These are phyloP conservation scores for Metschnikowia santaceciliae DNA, from an alignment of 805 yeast genomes.

Conservation along the genomic window DNA sequence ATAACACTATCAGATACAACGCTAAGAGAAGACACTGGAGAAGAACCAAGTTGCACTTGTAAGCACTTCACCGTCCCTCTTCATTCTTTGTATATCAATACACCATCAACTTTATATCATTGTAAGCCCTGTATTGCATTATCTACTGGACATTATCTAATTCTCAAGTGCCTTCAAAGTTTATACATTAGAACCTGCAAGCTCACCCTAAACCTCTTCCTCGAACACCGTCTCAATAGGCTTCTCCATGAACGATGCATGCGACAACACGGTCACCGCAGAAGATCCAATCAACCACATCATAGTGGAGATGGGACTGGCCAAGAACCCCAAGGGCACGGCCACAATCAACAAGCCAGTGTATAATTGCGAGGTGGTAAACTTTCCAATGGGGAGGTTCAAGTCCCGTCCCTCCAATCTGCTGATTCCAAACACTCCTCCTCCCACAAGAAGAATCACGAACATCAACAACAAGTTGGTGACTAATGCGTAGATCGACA, in stretches of 20 bases:
- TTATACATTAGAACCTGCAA: background rate
- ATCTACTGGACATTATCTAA: background rate
- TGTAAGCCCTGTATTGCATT: background rate
- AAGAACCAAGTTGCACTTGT: constrained; percentile 97
- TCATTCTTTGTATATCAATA: constrained; percentile 18
- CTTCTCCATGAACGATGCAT: constrained; percentile 89
- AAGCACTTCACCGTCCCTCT: constrained; percentile 32
- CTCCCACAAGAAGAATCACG: constrained; percentile 67
- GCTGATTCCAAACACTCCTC: constrained; percentile 75
- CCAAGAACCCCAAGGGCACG: constrained; percentile 78
- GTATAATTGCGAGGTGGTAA: constrained; percentile 77
- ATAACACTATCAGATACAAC: constrained; percentile 96
- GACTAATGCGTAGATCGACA: constrained; percentile 79
- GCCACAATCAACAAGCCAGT: constrained; percentile 74
- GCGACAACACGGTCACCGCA: constrained; percentile 71
- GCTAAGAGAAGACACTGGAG: constrained; percentile 99
- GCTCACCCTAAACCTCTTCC: constrained; percentile 51
- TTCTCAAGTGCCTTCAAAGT: background rate
- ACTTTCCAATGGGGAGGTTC: constrained; percentile 64
- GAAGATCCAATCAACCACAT: constrained; percentile 92
- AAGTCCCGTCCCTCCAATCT: constrained; percentile 81
- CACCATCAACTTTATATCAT: constrained; percentile 6
- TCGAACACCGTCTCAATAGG: constrained; percentile 94
- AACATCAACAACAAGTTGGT: constrained; percentile 82
- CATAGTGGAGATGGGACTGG: constrained; percentile 84